Evolutionary conservation across 331 rosid genomes (phyloP), one percentile per base, ranked within the genome.

Genomic region (Ulmus americana): DNA sequence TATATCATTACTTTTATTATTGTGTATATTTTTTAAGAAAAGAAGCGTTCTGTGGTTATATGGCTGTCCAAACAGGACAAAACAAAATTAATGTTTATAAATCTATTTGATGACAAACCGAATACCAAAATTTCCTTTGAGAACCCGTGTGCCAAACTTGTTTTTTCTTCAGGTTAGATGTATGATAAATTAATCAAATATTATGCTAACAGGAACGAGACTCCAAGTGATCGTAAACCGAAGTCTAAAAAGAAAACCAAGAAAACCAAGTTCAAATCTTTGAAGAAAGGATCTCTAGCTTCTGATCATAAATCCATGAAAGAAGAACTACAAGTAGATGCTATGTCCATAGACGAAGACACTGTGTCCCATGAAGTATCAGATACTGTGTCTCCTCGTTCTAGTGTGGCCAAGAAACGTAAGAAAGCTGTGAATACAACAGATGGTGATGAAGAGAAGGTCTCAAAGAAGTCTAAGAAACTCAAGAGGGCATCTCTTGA

Each of bases 211-310:
- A 89, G 97, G 84, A 74, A 69, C 76, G 91, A 52, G 56, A 67
- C 68, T 20, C 75, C 82, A 20, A 71, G 78, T 76, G 90, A 79
- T 76, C 80, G 77, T 1, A 92, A 84, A 79, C 90, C 85, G n/a
- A 94, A 80, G 87, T 65, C 89, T 49, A 94, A 87, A 74, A 94
- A 85, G 95, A 94, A 94, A 79, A 70, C 85, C 3, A 94, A 94
- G 90, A 94, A 89, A 67, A 73, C 91, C 41, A 94, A 94, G 83
- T 94, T 87, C 77, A 94, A 94, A 74, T 89, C 98, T 59, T 72
- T 92, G 72, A 94, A 94, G 85, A 89, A 87, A 69, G 87, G 88
- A 51, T 83, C 98, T 64, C 73, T 92, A 69, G 83, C 82, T 18
- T 83, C 97, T 77, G 95, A 87, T 65, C 59, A 73, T 69, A 85